A percentile compares a stretch with the other conserved stretches of the same genome.
Conservation (phyloP, 306 rosid genomes). For the Mucuna pruriens region DNA sequence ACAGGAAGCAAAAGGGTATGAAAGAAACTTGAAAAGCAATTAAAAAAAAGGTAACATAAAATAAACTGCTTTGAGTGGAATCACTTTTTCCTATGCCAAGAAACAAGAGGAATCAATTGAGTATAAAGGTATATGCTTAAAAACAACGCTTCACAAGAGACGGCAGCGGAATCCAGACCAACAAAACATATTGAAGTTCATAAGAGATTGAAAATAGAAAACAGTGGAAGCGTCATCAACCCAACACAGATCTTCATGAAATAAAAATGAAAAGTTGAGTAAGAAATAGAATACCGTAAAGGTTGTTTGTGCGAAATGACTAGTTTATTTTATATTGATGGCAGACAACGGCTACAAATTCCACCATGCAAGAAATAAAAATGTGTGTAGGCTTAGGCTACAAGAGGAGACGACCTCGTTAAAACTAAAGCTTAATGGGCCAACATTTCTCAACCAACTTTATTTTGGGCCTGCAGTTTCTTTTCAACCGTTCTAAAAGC, state of each 20-base stretch:
- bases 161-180: slow-evolving; percentile 14
- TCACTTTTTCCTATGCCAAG: slow-evolving; percentile 12
- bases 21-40: neutral
- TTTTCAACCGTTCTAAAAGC: no score
- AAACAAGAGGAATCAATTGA: slow-evolving; percentile 25
- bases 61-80: neutral
- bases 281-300: slow-evolving; percentile 20
- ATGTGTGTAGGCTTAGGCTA: neutral
- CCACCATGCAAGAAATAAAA: neutral
- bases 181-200: neutral
- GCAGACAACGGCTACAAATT: slow-evolving; percentile 41
- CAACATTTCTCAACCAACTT: neutral
- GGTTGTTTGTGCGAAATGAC: neutral
- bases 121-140: slow-evolving; percentile 26
- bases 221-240: neutral
- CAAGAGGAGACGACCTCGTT: neutral
- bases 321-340: neutral
- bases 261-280: neutral
- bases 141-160: slow-evolving; percentile 19
- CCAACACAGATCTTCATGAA: neutral
- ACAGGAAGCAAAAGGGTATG: neutral
- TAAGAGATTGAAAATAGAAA: neutral
- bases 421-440: neutral
- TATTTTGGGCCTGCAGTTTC: neutral
- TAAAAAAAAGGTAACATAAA: neutral